These are phyloP conservation scores for Colletotrichum neosansevieriae DNA, from an alignment of 2,329 filamentous ascomycete species.

Conservation along the genomic window DNA sequence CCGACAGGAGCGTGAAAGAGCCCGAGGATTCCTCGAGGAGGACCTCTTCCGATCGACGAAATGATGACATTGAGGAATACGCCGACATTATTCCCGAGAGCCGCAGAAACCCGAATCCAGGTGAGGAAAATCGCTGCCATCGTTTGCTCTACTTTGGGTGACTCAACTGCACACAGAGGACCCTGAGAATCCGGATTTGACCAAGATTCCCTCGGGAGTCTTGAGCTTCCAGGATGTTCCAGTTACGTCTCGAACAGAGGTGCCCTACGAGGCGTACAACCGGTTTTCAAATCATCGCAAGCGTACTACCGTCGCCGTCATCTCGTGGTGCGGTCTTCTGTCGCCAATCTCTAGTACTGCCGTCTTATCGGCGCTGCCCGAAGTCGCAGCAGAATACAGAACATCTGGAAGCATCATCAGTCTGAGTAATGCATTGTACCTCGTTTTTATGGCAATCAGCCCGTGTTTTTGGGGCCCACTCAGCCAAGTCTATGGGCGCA, in stretches of 20 bases:
- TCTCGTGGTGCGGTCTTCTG: slow-evolving; percentile 82
- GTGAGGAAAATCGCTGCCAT: not conserved
- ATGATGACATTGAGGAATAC: slow-evolving; percentile 30
- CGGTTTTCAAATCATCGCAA: slow-evolving; percentile 73
- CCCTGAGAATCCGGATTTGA: not conserved
- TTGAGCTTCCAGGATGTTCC: slow-evolving; percentile 30
- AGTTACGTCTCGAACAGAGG: slow-evolving; percentile 44
- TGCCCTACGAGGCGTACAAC: slow-evolving; percentile 72
- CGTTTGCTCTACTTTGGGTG: not conserved
- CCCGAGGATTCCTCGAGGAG: slow-evolving; percentile 16
- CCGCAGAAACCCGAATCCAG: slow-evolving; percentile 10
- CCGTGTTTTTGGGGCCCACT: slow-evolving; percentile 76
- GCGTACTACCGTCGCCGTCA: slow-evolving; percentile 72
- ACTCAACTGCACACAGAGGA: slow-evolving; percentile 20
- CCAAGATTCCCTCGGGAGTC: slow-evolving; percentile 29
- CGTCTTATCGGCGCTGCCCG: slow-evolving; percentile 78
- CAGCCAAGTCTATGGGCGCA: slow-evolving; percentile 68
- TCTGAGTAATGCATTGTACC: slow-evolving; percentile 76
- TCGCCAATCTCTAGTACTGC: slow-evolving; percentile 81
- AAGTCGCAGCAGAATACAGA: slow-evolving; percentile 74
- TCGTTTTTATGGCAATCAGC: slow-evolving; percentile 77
- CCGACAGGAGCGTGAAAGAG: slow-evolving; percentile 11
- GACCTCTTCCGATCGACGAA: slow-evolving; percentile 18
- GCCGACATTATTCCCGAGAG: slow-evolving; percentile 22
- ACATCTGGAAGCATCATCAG: slow-evolving; percentile 75